Percentiles rank a stretch among this genome's conserved stretches.
phyloP scores from a whole-genome alignment of 495 filamentous ascomycete genomes.

The Delitschia confertaspora region DNA sequence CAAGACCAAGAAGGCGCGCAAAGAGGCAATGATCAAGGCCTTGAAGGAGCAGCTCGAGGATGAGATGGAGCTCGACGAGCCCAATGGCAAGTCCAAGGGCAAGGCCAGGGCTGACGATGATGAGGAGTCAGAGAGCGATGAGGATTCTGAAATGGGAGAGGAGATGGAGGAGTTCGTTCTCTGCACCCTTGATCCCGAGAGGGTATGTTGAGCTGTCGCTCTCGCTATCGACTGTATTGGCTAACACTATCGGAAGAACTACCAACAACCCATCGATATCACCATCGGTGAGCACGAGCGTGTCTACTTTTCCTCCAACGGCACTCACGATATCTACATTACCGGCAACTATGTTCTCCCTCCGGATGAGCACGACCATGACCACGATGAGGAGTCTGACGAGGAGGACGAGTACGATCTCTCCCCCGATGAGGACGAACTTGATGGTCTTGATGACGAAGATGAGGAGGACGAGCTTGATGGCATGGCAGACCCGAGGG shows the following conservation, averaged over 20 bases:
- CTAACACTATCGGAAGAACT: constrained; percentile 54
- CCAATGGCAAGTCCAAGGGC: constrained; percentile 62
- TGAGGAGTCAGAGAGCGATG: constrained; percentile 51
- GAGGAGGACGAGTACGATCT: constrained; percentile 58
- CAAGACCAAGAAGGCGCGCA: constrained; percentile 75
- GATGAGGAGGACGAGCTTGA: constrained; percentile 81
- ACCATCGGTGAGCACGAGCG: constrained; percentile 75
- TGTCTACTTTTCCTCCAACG: constrained; percentile 83
- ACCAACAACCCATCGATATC: constrained; percentile 92
- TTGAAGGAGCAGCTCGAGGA: constrained; percentile 44
- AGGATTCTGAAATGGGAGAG: constrained; percentile 54
- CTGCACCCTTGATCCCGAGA: constrained; percentile 85
- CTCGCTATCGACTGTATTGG: not conserved
- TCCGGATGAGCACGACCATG: constrained; percentile 44
- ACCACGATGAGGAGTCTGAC: constrained; percentile 48
- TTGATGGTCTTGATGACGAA: constrained; percentile 53
- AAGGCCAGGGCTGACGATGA: constrained; percentile 61
- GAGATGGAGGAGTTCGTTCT: constrained; percentile 80
- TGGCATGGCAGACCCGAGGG: constrained; percentile 64
- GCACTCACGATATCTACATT: constrained; percentile 81
- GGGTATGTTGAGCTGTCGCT: constrained; percentile 42
- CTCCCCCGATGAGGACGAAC: constrained; percentile 68
- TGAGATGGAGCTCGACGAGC: constrained; percentile 49
- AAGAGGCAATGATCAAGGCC: constrained; percentile 50
- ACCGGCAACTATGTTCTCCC: constrained; percentile 88